phyloP scores from a whole-genome alignment of 2,329 filamentous ascomycete species.

The Penicillium aurantiogriseum region DNA sequence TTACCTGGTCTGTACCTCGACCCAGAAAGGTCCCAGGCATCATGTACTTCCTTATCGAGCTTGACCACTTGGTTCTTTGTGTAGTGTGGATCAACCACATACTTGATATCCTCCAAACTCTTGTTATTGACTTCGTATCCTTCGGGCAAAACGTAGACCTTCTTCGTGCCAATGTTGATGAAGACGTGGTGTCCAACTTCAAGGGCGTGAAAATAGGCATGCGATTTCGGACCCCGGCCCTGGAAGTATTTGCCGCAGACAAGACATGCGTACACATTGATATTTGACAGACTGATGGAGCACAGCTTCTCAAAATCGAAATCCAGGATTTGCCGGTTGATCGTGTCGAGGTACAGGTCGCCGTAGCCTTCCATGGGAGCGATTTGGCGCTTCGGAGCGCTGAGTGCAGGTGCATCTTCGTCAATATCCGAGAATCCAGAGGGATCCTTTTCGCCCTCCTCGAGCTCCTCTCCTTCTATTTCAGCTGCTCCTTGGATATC shows the following conservation, averaged over 20 bases:
- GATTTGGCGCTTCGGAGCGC: slow-evolving; percentile 60
- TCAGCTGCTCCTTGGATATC: slow-evolving; percentile 58
- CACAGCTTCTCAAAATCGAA: slow-evolving; percentile 99
- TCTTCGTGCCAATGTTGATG: slow-evolving; percentile 78
- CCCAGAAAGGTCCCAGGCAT: slow-evolving; percentile 73
- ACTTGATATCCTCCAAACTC: slow-evolving; percentile 96
- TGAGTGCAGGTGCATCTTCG: slow-evolving; percentile 38
- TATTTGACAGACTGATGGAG: slow-evolving; percentile 92
- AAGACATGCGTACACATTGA: slow-evolving; percentile 97
- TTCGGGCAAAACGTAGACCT: slow-evolving; percentile 67
- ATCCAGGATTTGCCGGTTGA: slow-evolving; percentile 87
- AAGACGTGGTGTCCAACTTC: slow-evolving; percentile 96
- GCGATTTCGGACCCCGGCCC: slow-evolving; percentile 86
- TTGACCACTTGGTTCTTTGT: slow-evolving; percentile 74
- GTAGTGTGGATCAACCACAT: slow-evolving; percentile 89
- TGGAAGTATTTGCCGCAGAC: slow-evolving; percentile 98
- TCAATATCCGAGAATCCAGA: slow-evolving; percentile 34
- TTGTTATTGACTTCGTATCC: slow-evolving; percentile 95
- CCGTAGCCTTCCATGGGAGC: slow-evolving; percentile 85
- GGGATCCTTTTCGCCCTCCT: slow-evolving; percentile 33
- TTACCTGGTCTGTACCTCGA: slow-evolving; percentile 78
- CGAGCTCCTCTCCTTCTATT: slow-evolving; percentile 62
- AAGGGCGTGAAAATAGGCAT: slow-evolving; percentile 96
- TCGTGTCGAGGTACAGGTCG: slow-evolving; percentile 96
- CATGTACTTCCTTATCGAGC: slow-evolving; percentile 63